A percentile compares a stretch with the other conserved stretches of the same genome.
Evolutionary conservation across 306 rosid species (phyloP).

Genomic region (Arachis stenosperma): DNA sequence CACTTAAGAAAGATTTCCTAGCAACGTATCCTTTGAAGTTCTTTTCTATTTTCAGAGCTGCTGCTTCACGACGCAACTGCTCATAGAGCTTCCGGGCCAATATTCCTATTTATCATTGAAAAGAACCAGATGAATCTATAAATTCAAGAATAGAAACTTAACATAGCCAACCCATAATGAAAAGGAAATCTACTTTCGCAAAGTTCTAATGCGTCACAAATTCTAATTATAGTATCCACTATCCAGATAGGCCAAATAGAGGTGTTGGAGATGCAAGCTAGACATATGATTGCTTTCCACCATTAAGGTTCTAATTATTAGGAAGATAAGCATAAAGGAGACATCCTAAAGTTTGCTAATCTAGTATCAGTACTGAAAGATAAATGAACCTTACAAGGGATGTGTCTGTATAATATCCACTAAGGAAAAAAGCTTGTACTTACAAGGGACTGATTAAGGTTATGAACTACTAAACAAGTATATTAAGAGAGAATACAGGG

Average conservation of each 20-base stretch:
- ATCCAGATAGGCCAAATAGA: conserved; percentile 4
- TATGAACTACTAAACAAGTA: conserved; percentile 32
- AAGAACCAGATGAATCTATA: conserved; percentile 31
- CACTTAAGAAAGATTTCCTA: conserved; percentile 64
- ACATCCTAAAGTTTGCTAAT: conserved; percentile 2
- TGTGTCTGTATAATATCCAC: background rate
- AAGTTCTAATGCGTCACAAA: conserved; percentile 9
- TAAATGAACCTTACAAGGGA: background rate
- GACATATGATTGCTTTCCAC: conserved; percentile 1
- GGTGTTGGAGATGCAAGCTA: background rate
- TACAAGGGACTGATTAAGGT: background rate
- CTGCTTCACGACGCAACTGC: conserved; percentile 83
- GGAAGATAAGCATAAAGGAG: background rate
- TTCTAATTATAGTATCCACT: conserved; percentile 1
- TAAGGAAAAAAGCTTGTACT: conserved; percentile 12
- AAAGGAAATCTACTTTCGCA: conserved; percentile 14
- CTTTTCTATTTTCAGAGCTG: conserved; percentile 91
- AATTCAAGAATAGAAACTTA: conserved; percentile 34
- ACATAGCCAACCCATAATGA: conserved; percentile 17
- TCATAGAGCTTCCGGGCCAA: conserved; percentile 81
- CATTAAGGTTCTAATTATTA: conserved; percentile 2
- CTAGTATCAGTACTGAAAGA: background rate
- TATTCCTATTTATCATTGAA: conserved; percentile 61
- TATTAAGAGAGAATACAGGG: conserved; percentile 33
- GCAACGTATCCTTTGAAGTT: conserved; percentile 62